Conservation (phyloP, 2,329 filamentous ascomycete genomes). For the Fusarium verticillioides region DNA sequence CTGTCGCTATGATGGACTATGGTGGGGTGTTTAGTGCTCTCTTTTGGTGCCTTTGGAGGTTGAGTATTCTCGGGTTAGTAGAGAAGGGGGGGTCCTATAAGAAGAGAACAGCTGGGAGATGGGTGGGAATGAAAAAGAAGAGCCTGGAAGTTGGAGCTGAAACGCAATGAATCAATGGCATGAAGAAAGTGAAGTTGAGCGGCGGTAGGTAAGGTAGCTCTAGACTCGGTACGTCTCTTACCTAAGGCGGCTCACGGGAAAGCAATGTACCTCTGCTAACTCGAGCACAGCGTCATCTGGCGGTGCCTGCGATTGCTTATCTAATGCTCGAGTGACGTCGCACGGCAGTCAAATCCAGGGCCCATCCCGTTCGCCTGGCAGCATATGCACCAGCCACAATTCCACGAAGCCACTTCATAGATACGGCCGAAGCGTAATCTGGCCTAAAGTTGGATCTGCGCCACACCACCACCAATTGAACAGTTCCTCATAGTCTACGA, state of each 20-base stretch:
- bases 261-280: not conserved
- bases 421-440: conserved; percentile 24
- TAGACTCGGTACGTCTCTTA: conserved; percentile 22
- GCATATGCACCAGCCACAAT: conserved; percentile 14
- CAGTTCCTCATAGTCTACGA: not conserved
- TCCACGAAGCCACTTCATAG: conserved; percentile 8
- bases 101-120: not conserved
- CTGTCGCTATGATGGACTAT: conserved; percentile 14
- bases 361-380: not conserved
- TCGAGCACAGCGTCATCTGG: conserved; percentile 44
- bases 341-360: conserved; percentile 19
- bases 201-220: conserved; percentile 10
- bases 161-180: conserved; percentile 33
- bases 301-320: conserved; percentile 42
- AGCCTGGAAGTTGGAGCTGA: conserved; percentile 26
- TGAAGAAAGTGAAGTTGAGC: conserved; percentile 12
- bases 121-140: conserved; percentile 2
- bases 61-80: not conserved
- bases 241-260: conserved; percentile 8
- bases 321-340: conserved; percentile 36
- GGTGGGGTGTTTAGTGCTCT: conserved; percentile 24
- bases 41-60: conserved; percentile 1
- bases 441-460: conserved; percentile 36
- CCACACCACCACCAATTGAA: conserved; percentile 33
- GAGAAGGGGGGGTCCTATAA: not conserved